Evolutionary conservation across 257 asterid genomes (phyloP), one percentile per base, ranked within the genome.

Genomic region (Solanum appendiculatum): DNA sequence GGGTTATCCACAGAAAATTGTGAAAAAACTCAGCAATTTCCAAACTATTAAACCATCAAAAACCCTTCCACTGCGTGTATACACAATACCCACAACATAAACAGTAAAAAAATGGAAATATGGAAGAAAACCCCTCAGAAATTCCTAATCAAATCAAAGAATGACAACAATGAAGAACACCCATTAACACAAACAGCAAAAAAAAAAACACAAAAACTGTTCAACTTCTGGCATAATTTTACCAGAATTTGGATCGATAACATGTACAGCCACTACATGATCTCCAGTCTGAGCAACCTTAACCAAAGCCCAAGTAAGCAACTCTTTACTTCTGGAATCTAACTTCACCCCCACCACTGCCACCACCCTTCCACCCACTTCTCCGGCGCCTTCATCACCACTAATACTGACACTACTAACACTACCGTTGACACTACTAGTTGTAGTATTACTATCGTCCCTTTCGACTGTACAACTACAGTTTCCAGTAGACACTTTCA

Each of bases 291-390:
- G 90, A 86, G 99, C 98, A 51, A 94, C 92, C 91, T 96, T 96
- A 74, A 96, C 96, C 83, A 95, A 87, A 68, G 98, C 95, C 98
- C 98, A 96, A 31, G 98, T 96, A 80, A 96, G 92, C 91, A 95
- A 84, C 94, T 96, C 98, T 69, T 88, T 95, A 83, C 98, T 96
- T 88, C 93, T 91, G 0, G 93, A 87, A 89, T 96, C 98, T 78
- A 93, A 87, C 91, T 91, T 93, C 90, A 95, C 98, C 85, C 95
- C 98, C 31, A 95, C 98, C 86, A 93, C 96, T 90, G 95, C 96
- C 89, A 92, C 93, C 66, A 92, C 92, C 64, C 90, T 92, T 3
- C 89, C 60, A 69, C 86, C 90, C 34, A 83, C 34, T 73, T 85
- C 89, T 15, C 44, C 91, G 60, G 27, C 93, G 27, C 42, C 90